These are phyloP conservation scores for Citrus cavaleriei DNA, from an alignment of 345 rosid genomes.

Conservation along the genomic window DNA sequence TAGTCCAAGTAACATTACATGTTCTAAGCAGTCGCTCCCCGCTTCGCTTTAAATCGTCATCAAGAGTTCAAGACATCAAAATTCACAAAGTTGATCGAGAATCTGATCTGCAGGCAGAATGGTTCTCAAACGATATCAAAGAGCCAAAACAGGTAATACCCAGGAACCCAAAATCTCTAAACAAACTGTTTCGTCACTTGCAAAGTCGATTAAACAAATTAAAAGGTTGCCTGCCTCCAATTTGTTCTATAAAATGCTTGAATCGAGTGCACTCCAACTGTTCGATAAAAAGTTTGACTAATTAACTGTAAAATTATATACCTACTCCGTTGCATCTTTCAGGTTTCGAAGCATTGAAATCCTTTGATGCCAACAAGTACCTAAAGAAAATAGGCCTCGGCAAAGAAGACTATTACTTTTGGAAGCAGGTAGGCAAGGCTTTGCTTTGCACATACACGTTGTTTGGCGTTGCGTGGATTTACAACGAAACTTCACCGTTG, in stretches of 20 bases:
- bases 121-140: slow-evolving; percentile 56
- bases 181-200: not conserved
- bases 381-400: slow-evolving; percentile 70
- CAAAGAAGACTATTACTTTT: slow-evolving; percentile 59
- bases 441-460: slow-evolving; percentile 69
- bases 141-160: slow-evolving; percentile 54
- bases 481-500: slow-evolving; percentile 77
- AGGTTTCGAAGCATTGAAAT: slow-evolving; percentile 55
- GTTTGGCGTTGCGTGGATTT: slow-evolving; percentile 64
- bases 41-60: not conserved
- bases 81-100: not conserved
- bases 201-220: not conserved
- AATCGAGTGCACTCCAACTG: slow-evolving; percentile 3
- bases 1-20: not conserved
- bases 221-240: not conserved
- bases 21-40: not conserved
- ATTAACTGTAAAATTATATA: too few relatives aligned
- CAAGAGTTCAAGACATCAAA: not conserved
- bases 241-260: slow-evolving; percentile 30
- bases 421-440: slow-evolving; percentile 84
- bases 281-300: slow-evolving; percentile 24
- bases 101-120: slow-evolving; percentile 20
- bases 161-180: not conserved
- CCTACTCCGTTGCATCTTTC: not conserved
- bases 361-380: slow-evolving; percentile 49